A percentile compares a stretch with the other conserved stretches of the same genome.
Conservation (phyloP, 192 early-diverging fungal species). For the Gamsiella multidivaricata region DNA sequence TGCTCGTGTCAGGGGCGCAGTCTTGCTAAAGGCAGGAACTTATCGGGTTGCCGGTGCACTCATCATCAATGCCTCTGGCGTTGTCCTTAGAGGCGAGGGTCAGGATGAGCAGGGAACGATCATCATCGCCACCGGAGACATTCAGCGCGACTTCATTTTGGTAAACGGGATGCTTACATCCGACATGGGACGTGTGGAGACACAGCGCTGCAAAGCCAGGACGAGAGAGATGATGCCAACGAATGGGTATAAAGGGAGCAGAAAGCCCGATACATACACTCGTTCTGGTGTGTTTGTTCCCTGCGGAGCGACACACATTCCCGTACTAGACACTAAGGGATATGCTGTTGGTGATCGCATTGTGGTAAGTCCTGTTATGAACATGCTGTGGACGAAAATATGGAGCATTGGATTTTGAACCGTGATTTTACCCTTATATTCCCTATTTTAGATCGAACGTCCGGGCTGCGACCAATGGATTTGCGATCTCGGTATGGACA, state of each 20-base stretch:
- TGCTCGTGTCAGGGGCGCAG: conserved; percentile 35
- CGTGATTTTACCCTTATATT: background rate
- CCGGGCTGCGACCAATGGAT: conserved; percentile 48
- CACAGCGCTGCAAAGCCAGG: conserved; percentile 33
- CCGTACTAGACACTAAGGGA: conserved; percentile 28
- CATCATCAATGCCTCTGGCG: conserved; percentile 37
- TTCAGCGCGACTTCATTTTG: conserved; percentile 47
- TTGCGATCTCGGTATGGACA: conserved; percentile 40
- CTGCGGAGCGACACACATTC: conserved; percentile 27
- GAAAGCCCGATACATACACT: conserved; percentile 39
- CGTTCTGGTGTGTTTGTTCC: conserved; percentile 18
- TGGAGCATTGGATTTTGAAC: too few relatives aligned
- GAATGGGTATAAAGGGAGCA: conserved; percentile 44
- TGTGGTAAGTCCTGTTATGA: conserved; percentile 29
- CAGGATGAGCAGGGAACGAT: conserved; percentile 33
- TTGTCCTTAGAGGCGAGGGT: conserved; percentile 45
- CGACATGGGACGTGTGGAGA: conserved; percentile 34
- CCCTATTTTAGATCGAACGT: conserved; percentile 29
- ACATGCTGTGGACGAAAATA: too few relatives aligned
- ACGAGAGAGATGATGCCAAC: conserved; percentile 43
- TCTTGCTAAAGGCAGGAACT: conserved; percentile 35
- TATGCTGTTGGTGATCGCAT: conserved; percentile 45
- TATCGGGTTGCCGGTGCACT: conserved; percentile 44
- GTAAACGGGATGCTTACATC: conserved; percentile 46
- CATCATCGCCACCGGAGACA: conserved; percentile 40